A percentile compares a stretch with the other conserved stretches of the same genome.
These are phyloP conservation scores for Kwoniella heveanensis DNA, from an alignment of 768 basidiomycete genomes.

Conservation along the genomic window DNA sequence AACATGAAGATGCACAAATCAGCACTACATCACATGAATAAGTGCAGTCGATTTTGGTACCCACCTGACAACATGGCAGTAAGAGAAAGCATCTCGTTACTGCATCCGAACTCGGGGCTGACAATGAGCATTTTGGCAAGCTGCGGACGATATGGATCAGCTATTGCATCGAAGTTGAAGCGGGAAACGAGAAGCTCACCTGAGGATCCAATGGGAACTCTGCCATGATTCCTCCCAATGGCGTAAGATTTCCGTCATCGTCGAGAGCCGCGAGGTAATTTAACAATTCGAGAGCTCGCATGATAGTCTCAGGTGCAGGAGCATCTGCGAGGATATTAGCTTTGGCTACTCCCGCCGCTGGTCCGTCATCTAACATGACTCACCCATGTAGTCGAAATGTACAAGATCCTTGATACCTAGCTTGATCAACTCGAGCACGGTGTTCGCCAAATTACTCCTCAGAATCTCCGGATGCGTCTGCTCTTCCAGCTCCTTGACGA, in stretches of 20 bases:
- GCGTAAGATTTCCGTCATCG: slow-evolving; percentile 87
- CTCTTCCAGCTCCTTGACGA: slow-evolving; percentile 91
- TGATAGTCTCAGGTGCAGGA: slow-evolving; percentile 91
- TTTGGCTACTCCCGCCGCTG: background rate
- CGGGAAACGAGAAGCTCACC: slow-evolving; percentile 60
- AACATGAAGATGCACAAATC: background rate
- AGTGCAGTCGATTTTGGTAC: slow-evolving; percentile 59
- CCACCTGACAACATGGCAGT: slow-evolving; percentile 83
- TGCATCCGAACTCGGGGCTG: slow-evolving; percentile 93
- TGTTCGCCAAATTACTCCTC: slow-evolving; percentile 87
- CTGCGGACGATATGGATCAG: too few species aligned
- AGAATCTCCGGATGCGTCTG: slow-evolving; percentile 97
- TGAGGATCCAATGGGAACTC: slow-evolving; percentile 99
- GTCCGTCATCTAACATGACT: slow-evolving; percentile 12
- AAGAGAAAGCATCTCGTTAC: slow-evolving; percentile 91
- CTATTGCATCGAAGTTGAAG: too few species aligned
- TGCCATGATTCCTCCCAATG: slow-evolving; percentile 87
- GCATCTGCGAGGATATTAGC: slow-evolving; percentile 62
- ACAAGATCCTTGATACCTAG: slow-evolving; percentile 92
- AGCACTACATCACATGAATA: slow-evolving; percentile 30
- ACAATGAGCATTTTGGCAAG: slow-evolving; percentile 91
- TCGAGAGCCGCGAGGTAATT: slow-evolving; percentile 91
- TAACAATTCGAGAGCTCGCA: slow-evolving; percentile 91
- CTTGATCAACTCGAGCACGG: slow-evolving; percentile 90
- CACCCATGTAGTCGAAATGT: slow-evolving; percentile 73